These are phyloP conservation scores for Gomphus bonarii DNA, from an alignment of 1,284 basidiomycete genomes.

Conservation along the genomic window DNA sequence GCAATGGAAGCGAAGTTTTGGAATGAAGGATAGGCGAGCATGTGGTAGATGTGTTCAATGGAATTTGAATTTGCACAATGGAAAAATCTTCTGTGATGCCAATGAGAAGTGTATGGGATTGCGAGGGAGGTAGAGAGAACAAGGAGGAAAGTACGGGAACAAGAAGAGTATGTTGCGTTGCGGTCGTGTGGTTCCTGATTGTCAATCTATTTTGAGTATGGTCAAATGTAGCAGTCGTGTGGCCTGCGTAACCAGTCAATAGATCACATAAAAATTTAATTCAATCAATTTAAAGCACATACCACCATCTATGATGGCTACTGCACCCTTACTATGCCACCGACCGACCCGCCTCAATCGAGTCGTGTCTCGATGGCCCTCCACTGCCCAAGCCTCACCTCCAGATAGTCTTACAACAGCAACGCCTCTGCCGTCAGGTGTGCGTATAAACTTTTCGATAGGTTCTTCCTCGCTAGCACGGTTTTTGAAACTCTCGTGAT, in stretches of 20 bases:
- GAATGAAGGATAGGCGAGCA: slow-evolving; percentile 21
- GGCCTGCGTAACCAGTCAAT: not conserved
- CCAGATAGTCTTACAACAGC: slow-evolving; percentile 48
- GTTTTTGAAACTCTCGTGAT: slow-evolving; percentile 19
- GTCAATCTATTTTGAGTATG: not conserved
- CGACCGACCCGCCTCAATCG: slow-evolving; percentile 29
- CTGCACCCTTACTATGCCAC: slow-evolving; percentile 48
- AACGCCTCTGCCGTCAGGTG: slow-evolving; percentile 65
- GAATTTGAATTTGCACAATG: slow-evolving; percentile 41
- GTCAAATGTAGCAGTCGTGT: not conserved
- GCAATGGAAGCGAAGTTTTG: slow-evolving; percentile 38
- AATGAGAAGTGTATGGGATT: slow-evolving; percentile 36
- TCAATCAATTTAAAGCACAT: slow-evolving; percentile 2
- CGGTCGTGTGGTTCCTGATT: slow-evolving; percentile 32
- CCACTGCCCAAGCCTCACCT: slow-evolving; percentile 54
- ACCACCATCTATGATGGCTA: slow-evolving; percentile 60
- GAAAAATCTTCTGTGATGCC: slow-evolving; percentile 47
- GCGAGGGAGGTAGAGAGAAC: slow-evolving; percentile 51
- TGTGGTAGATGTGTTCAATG: slow-evolving; percentile 17
- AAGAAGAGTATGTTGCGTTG: slow-evolving; percentile 31
- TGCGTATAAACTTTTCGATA: slow-evolving; percentile 56
- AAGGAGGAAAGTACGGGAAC: slow-evolving; percentile 46
- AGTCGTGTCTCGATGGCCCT: slow-evolving; percentile 28
- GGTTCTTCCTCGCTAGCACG: slow-evolving; percentile 34
- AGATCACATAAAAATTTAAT: not conserved